Base-by-base conservation (phyloP, 768 basidiomycete species). In the Saitozyma podzolica region DNA sequence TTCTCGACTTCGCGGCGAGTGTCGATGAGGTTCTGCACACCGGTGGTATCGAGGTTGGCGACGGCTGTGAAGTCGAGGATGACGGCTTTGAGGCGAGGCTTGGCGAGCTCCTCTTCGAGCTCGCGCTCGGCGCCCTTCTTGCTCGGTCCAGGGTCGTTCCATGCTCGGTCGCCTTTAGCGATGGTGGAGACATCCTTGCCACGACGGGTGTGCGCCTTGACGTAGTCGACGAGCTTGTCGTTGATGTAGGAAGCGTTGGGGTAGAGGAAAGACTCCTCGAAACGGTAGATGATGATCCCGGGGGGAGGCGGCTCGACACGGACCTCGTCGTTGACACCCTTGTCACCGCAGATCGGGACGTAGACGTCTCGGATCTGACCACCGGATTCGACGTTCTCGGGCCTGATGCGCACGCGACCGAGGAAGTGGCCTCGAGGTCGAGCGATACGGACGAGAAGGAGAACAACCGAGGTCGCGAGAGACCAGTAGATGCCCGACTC, bases 61-160 rank as follows among this genome's bases (percentile, higher is more conserved):
- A 94, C 89, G 41, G 85, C 82, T 40, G 91, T 87, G 74, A 98
- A 92, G 78, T 99, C 96, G 74, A 98, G 82, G 39, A 99, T 89
- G 67, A 99, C 85, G 11, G 95, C 92, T 59, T 87, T 87, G 51
- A 98, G 82, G 19, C 82, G 74, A 0, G 94, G 91, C 72, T 84
- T 86, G 63, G 89, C 85, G 47, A 82, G 81, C 14, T 80, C 81
- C 8, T 50, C 59, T 16, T 69, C 67, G 49, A 58, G 52, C 47
- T 86, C 86, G 29, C 81, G 83, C 0, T 72, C 81, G 0, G 79
- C 80, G 6, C 82, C 81, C 13, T 83, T 82, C 16, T 83, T 82
- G 54, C 78, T 70, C 17, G 90, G 89, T 37, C 91, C 91, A 9
- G 90, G 87, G 70, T 96, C 93, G 75, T 99, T 99, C 95, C 95